Base-by-base conservation (phyloP, 2,329 filamentous ascomycete species). In the Beauveria caledonica region DNA sequence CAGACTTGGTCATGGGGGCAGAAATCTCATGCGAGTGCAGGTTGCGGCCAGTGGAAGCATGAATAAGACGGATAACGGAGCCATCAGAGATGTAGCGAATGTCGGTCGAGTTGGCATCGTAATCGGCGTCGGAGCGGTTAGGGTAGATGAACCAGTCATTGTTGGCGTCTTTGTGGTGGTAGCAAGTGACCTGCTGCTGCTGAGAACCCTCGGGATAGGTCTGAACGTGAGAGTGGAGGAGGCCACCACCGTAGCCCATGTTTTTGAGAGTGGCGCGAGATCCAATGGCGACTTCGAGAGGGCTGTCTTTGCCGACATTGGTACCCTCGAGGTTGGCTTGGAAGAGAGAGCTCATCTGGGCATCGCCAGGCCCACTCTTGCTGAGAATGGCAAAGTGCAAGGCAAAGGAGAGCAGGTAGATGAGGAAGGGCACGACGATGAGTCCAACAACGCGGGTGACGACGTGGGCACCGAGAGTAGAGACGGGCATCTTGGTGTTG, bases 101-200 rank as follows among this genome's bases (percentile, higher is more conserved):
- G 61, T 86, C 81, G 6, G 67, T 65, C n/a, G 78, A 85, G 62
- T 90, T 86, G 5, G 84, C 76, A 68, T 92, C 81, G 69, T 86
- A 96, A 19, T 89, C 87, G 25, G 82, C 76, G 62, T 96, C 84
- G 58, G 80, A 76, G 64, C 95, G 90, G 77, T 93, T 96, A 27
- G 94, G 94, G 74, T 97, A 97, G 76, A 99, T 92, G 77, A 95
- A 96, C 94, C 94, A 99, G 74, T 99, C 94, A 73, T 99, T 99
- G 84, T 99, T 99, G 73, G 93, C 83, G 79, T 99, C 94, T 74
- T 99, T 99, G 81, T 99, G 94, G 77, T 99, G 94, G 77, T 99
- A 99, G 80, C 95, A 99, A 64, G 94, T 99, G 63, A 99, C 87
- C 74, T 99, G 94, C 75, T 99, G 95, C 76, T 99, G 94, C 57